Conservation (phyloP, 257 asterid species). For the Jacaranda copaia region DNA sequence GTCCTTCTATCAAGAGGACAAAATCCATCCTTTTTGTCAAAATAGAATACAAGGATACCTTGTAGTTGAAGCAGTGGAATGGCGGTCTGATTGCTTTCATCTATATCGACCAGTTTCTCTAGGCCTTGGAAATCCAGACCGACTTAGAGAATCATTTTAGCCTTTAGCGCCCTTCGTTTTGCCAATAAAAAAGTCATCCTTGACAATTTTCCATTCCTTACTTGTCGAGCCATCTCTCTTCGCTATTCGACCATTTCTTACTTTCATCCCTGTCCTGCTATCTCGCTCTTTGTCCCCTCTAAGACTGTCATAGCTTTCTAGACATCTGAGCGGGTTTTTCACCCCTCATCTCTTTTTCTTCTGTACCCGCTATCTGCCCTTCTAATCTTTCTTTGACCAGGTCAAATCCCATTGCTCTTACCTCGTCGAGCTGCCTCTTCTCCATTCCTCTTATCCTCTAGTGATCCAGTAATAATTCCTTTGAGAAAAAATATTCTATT, state of each 20-base stretch:
- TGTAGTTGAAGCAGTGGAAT: too few relatives aligned
- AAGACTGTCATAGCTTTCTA: neutral
- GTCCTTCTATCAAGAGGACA: too few relatives aligned
- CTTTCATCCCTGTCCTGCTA: neutral
- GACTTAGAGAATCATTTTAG: neutral
- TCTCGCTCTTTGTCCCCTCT: neutral
- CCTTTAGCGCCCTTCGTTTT: constrained; percentile 20
- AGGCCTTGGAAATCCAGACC: neutral
- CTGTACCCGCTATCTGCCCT: too few relatives aligned
- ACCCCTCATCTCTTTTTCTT: neutral
- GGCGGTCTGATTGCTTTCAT: neutral
- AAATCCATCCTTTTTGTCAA: too few relatives aligned
- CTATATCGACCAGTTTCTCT: neutral
- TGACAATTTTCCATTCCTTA: constrained; percentile 30
- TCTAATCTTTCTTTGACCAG: too few relatives aligned
- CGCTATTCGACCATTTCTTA: too few relatives aligned
- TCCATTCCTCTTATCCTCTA: too few relatives aligned
- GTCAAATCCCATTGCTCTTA: too few relatives aligned
- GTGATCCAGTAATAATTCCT: too few relatives aligned
- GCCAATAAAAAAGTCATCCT: constrained; percentile 36
- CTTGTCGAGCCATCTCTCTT: constrained; percentile 7
- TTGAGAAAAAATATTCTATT: too few relatives aligned
- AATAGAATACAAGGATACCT: too few relatives aligned
- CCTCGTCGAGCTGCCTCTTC: too few relatives aligned
- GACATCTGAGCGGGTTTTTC: neutral